Evolutionary conservation across 1,139 yeast genomes (phyloP), one percentile per base, ranked within the genome.

Genomic region (Magnusiomyces magnusii): DNA sequence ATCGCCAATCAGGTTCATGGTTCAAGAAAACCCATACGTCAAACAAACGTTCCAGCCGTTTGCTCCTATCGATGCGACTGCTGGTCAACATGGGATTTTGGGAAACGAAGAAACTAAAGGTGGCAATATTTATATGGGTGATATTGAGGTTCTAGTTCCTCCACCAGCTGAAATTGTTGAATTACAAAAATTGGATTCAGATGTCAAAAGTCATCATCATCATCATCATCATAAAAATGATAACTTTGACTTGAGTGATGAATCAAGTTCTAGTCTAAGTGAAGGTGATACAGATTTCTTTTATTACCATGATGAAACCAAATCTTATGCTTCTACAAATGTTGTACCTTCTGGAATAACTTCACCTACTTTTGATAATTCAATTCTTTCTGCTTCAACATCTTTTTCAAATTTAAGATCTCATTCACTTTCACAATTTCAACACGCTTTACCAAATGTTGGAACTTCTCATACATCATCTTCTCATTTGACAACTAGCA

Each of bases 1-100:
- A 41, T 41, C 61, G 3, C 66, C 68, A 3, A 62, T 67, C 25
- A 61, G 65, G 24, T 66, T 67, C 59, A 52, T 57, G 25, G 59
- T 63, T 13, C 42, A 42, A 17, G 61, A 59, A 25, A 53, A 42
- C 51, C 54, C 60, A 2, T 52, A 28, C 34, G 62, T 55, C 23
- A 24, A 51, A 23, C 62, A 60, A 41, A 52, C 41, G 31, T 60
- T 60, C 47, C 47, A 52, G 15, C 60, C 59, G 3, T 60, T 51
- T 41, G 54, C 58, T 13, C 60, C 62, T 1, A 51, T 53, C n/a
- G 31, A 52, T 21, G 51, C 54, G 3, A 54, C 57, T 15, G 56
- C 55, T 10, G 62, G 62, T 3, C 56, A 52, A 7, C 58, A 57
- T 34, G 56, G 47, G 1, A 28, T 36, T n/a, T 24, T 51, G 28